Conservation (phyloP, 495 filamentous ascomycete species). For the Aspergillus avenaceus region DNA sequence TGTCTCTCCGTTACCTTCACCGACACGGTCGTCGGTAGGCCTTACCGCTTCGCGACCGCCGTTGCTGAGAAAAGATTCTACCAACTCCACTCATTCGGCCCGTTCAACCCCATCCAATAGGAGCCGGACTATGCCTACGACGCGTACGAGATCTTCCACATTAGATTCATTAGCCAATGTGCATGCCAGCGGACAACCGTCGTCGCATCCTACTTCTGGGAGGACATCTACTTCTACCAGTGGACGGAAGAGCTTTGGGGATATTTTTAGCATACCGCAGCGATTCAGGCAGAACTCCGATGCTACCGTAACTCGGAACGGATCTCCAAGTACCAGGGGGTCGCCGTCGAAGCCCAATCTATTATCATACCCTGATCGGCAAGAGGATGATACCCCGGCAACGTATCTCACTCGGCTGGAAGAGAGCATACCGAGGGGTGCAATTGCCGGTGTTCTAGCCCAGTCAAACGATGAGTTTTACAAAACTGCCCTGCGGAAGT, state of each 20-base stretch:
- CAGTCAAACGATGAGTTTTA: constrained; percentile 83
- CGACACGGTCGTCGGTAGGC: constrained; percentile 48
- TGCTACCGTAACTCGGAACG: constrained; percentile 56
- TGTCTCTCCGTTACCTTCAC: constrained; percentile 52
- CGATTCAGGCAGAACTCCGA: constrained; percentile 77
- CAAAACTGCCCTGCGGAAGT: constrained; percentile 78
- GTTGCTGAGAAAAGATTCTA: constrained; percentile 57
- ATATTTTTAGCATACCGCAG: constrained; percentile 70
- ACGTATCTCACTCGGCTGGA: constrained; percentile 82
- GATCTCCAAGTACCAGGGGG: constrained; percentile 47
- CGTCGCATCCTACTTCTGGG: constrained; percentile 52
- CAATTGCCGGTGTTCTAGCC: constrained; percentile 75
- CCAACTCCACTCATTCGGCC: constrained; percentile 63
- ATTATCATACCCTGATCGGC: constrained; percentile 70
- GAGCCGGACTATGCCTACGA: constrained; percentile 15
- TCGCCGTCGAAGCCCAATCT: constrained; percentile 63
- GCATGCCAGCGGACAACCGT: constrained; percentile 54
- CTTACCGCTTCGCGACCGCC: constrained; percentile 35
- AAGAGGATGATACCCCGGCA: constrained; percentile 85
- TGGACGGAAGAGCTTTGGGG: constrained; percentile 85
- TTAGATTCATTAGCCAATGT: constrained; percentile 65
- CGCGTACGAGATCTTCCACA: constrained; percentile 79
- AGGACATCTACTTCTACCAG: constrained; percentile 78
- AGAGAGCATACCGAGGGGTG: constrained; percentile 68
- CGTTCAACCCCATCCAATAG: constrained; percentile 64